Base-by-base conservation (phyloP, 768 basidiomycete genomes). In the Calvatia gigantea region DNA sequence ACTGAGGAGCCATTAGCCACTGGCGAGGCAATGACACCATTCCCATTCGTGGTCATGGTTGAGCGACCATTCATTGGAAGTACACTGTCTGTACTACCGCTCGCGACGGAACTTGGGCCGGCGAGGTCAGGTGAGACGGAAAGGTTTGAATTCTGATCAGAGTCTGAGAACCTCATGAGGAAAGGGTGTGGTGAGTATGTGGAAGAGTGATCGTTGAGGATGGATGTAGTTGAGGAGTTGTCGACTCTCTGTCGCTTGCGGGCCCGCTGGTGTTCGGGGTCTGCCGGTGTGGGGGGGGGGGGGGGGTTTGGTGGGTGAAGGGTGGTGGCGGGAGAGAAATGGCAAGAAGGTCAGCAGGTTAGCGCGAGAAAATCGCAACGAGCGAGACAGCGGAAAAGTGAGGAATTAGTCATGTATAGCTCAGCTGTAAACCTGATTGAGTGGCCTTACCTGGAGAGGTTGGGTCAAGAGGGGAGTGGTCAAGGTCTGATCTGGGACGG, bases 171-270 rank as follows among this genome's bases (percentile, higher is more conserved):
- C 64, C 78, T 74, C 83, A 85, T 85, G 58, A 68, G 43, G 52
- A 28, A 32, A 12, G 46, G 43, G 15, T 75, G 63, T 67, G 70
- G 59, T 67, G 61, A 42, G 37, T 25, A 21, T 15, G 46, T 5
- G 47, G 69, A 54, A 54, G 66, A 63, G 61, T 60, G 58, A 57
- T 68, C 62, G 63, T 60, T 60, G 58, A 68, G 60, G 69, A 70
- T 66, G 67, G 70, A 60, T 64, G 67, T 59, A 65, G 58, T 62
- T 45, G 56, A 52, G 60, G 68, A 66, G 61, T 64, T 75, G 64
- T 78, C 76, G 65, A 80, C 74, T 70, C 87, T 80, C 75, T 85
- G 85, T 77, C 87, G 79, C 77, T 89, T 89, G 72, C 79, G 79
- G 62, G 83, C 82, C 69, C 85, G 75, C 52, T 76, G 59, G 59